Conservation (phyloP, 495 filamentous ascomycete species). For the Neurospora tetraspora region DNA sequence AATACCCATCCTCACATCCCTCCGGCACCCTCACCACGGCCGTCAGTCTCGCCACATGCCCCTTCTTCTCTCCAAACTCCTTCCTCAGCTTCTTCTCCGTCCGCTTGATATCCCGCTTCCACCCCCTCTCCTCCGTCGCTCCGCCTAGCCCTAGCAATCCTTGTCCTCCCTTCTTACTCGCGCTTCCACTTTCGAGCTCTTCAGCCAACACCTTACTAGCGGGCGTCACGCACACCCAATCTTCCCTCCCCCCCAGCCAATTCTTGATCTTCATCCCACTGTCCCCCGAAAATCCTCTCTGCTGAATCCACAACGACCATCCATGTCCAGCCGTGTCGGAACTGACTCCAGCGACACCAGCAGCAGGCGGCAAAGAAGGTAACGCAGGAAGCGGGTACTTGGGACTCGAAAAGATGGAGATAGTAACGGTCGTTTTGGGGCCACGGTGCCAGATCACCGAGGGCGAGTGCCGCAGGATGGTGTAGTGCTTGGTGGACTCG, state of each 20-base stretch:
- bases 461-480: conserved; percentile 55
- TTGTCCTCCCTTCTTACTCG: background rate
- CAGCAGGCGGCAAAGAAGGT: background rate
- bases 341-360: background rate
- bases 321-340: background rate
- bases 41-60: conserved; percentile 48
- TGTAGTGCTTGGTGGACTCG: conserved; percentile 56
- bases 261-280: conserved; percentile 58
- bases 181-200: conserved; percentile 36
- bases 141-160: background rate
- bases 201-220: conserved; percentile 30
- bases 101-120: conserved; percentile 56
- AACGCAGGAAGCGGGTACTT: conserved; percentile 44
- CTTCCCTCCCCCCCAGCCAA: conserved; percentile 40
- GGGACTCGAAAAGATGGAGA: conserved; percentile 47
- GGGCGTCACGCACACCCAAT: conserved; percentile 59
- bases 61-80: conserved; percentile 30
- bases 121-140: conserved; percentile 39
- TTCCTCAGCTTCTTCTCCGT: conserved; percentile 41
- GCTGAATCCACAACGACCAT: conserved; percentile 55
- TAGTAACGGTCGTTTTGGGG: conserved; percentile 46
- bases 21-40: conserved; percentile 53
- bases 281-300: conserved; percentile 56
- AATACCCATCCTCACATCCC: conserved; percentile 55
- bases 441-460: conserved; percentile 56